Evolutionary conservation across 805 yeast genomes (phyloP).

Genomic region (Nakazawaea ambrosiae): DNA sequence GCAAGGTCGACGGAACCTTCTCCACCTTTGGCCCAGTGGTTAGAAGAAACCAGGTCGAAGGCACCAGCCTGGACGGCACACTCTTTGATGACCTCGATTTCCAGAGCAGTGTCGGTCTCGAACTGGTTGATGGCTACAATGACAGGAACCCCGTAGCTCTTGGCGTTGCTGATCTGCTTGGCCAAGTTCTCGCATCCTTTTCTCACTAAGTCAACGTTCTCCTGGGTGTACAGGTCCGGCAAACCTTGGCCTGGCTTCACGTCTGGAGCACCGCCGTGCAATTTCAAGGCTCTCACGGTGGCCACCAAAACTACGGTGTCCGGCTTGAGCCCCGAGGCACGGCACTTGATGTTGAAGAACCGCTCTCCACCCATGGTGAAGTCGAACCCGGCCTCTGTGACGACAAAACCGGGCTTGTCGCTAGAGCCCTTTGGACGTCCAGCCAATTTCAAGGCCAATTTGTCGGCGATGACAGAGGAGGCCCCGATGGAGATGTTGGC

Average conservation of each 20-base stretch:
- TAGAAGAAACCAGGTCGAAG: constrained; percentile 66
- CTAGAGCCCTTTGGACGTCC: constrained; percentile 33
- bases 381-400: constrained; percentile 86
- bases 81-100: constrained; percentile 60
- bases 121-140: constrained; percentile 79
- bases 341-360: constrained; percentile 74
- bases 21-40: constrained; percentile 89
- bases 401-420: constrained; percentile 62
- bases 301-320: constrained; percentile 78
- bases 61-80: constrained; percentile 76
- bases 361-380: constrained; percentile 92
- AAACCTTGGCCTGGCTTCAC: constrained; percentile 80
- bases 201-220: constrained; percentile 60
- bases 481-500: constrained; percentile 88
- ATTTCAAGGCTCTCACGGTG: constrained; percentile 76
- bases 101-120: constrained; percentile 64
- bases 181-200: constrained; percentile 70
- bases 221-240: constrained; percentile 66
- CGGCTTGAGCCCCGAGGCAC: constrained; percentile 74
- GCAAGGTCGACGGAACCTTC: constrained; percentile 73
- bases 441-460: constrained; percentile 71
- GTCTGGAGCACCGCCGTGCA: constrained; percentile 87
- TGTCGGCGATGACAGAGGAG: constrained; percentile 75
- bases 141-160: constrained; percentile 67
- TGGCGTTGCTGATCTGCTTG: constrained; percentile 71